Base-by-base conservation (phyloP, 1,139 yeast genomes). In the Magnusiomyces ingens region DNA sequence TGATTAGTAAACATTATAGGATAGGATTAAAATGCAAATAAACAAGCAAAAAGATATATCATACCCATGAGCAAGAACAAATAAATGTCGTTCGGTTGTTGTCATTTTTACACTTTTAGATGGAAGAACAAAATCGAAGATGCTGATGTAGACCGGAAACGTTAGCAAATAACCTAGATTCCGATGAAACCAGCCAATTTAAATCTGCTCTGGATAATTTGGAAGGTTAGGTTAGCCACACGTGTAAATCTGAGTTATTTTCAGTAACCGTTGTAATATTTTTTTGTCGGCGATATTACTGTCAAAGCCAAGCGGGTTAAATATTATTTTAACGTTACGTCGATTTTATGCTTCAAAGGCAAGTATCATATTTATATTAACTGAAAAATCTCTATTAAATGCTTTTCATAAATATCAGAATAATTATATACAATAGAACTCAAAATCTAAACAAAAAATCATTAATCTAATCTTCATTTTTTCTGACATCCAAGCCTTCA, bases 51-150 rank as follows among this genome's bases (percentile, higher is more conserved):
- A 17, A 29, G 22, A 13, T 18, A 2, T 22, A 8, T 65, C 76
- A 38, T 63, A 73, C 65, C 96, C 96, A 68, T 90, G 96, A 38
- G 87, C 76, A n/a, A 90, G 71, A 17, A 89, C 85, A 63, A 88
- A 82, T 48, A 90, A 70, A 65, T 89, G 96, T 48, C 62, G 56
- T 48, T 57, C 55, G 17, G 29, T 26, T 26, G 8, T 26, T 5
- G 32, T 26, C 32, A 26, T 26, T 32, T 17, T 52, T 18, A 38
- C 42, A 4, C 15, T 19, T 11, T 3, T 29, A n/a, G 18, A 38
- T 13, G 36, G 19, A 36, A 42, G 13, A 8, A 13, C 5, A 13
- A 18, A 35, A 26, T 18, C 11, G 41, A 11, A 4, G 8, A 10
- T 19, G 29, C 22, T 3, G 19, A 18, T 15, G 19, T 38, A 5